These are phyloP conservation scores for Malassezia japonica DNA, from an alignment of 1,284 basidiomycete genomes.

Conservation along the genomic window DNA sequence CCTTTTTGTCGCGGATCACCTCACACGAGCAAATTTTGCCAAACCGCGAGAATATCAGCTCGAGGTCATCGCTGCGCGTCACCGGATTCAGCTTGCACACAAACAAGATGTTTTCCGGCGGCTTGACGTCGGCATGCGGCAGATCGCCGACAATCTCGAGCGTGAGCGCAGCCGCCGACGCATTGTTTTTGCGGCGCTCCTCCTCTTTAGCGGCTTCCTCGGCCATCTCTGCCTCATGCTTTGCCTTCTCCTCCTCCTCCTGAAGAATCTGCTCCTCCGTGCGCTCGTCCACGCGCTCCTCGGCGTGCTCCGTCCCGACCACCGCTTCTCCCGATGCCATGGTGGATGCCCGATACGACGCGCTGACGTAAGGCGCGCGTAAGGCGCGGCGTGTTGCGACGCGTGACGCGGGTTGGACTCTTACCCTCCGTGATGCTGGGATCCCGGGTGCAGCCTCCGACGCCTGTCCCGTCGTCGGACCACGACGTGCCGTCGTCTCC, in stretches of 20 bases:
- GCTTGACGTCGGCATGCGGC: slow-evolving; percentile 92
- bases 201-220: slow-evolving; percentile 52
- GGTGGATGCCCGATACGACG: background rate
- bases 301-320: background rate
- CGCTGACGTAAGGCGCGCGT: too few species aligned
- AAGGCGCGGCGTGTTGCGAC: slow-evolving; percentile 4
- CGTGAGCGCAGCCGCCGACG: slow-evolving; percentile 82
- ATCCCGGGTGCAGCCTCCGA: background rate
- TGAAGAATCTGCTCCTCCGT: too few species aligned
- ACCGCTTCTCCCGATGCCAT: too few species aligned
- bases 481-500: slow-evolving; percentile 5
- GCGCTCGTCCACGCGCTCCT: too few species aligned
- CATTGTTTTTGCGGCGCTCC: slow-evolving; percentile 68
- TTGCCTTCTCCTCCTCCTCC: background rate
- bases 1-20: slow-evolving; percentile 82
- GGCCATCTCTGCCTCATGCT: background rate
- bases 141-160: slow-evolving; percentile 98
- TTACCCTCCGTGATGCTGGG: slow-evolving; percentile 5
- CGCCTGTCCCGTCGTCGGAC: slow-evolving; percentile 18
- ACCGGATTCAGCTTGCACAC: slow-evolving; percentile 97
- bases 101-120: slow-evolving; percentile 95
- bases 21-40: slow-evolving; percentile 93
- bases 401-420: background rate
- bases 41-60: slow-evolving; percentile 92
- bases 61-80: slow-evolving; percentile 86